phyloP scores from a whole-genome alignment of 2,329 filamentous ascomycete species.

The Setomelanomma holmii region DNA sequence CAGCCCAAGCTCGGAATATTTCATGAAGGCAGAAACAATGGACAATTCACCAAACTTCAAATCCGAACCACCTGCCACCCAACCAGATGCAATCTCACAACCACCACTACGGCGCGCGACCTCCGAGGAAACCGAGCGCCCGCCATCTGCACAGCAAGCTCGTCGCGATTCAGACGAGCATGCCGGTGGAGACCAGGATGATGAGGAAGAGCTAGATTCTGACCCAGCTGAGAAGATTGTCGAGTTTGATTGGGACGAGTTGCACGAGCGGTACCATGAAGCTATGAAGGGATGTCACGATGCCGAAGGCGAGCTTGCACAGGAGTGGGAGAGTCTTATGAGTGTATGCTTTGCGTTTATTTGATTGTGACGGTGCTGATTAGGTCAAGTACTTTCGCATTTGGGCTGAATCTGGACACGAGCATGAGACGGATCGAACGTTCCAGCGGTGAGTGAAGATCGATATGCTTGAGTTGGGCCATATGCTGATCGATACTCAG shows the following conservation, averaged over 20 bases:
- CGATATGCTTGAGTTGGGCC: neutral
- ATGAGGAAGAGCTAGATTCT: slow-evolving; percentile 23
- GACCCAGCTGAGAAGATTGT: slow-evolving; percentile 51
- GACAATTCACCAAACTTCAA: slow-evolving; percentile 11
- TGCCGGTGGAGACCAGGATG: slow-evolving; percentile 10
- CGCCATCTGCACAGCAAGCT: slow-evolving; percentile 32
- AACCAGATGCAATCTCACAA: slow-evolving; percentile 10
- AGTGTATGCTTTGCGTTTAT: slow-evolving; percentile 29
- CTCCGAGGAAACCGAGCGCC: slow-evolving; percentile 35
- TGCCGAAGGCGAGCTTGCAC: slow-evolving; percentile 69
- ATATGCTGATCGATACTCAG: slow-evolving; percentile 49
- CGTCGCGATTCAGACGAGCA: slow-evolving; percentile 18
- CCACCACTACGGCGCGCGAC: slow-evolving; percentile 16
- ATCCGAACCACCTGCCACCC: slow-evolving; percentile 17
- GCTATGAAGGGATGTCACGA: slow-evolving; percentile 69
- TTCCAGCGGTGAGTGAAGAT: slow-evolving; percentile 68
- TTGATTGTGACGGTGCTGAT: neutral
- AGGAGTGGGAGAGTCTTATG: slow-evolving; percentile 66
- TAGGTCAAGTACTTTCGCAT: slow-evolving; percentile 73
- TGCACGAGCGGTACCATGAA: slow-evolving; percentile 72
- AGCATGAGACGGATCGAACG: slow-evolving; percentile 77
- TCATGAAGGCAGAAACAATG: slow-evolving; percentile 20
- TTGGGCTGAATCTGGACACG: slow-evolving; percentile 77
- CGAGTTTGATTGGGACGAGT: slow-evolving; percentile 78
- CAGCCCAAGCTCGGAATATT: neutral